These are phyloP conservation scores for Ustilago trichophora DNA, from an alignment of 1,284 basidiomycete species.

Conservation along the genomic window DNA sequence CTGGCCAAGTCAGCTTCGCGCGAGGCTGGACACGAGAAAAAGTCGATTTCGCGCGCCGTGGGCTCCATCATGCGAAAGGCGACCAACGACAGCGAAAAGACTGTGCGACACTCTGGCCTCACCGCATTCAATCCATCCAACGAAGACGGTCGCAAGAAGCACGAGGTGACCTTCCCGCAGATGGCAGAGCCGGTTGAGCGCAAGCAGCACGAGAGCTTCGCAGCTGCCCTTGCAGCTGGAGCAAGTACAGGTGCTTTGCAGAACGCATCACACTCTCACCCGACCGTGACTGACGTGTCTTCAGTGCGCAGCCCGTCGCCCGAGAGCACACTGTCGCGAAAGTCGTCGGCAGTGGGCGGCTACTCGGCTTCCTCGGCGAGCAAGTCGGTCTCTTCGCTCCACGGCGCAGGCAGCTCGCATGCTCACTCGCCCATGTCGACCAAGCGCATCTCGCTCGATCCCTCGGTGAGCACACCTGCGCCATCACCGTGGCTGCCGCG, in stretches of 20 bases:
- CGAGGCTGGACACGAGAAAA: constrained; percentile 25
- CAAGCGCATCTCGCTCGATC: constrained; percentile 42
- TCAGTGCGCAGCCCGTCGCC: constrained; percentile 19
- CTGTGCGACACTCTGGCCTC: constrained; percentile 12
- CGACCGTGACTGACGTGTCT: no score
- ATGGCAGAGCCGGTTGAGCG: constrained; percentile 3
- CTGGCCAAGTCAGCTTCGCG: constrained; percentile 28
- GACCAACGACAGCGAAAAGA: constrained; percentile 40
- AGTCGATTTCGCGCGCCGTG: constrained; percentile 37
- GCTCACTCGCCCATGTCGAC: constrained; percentile 19
- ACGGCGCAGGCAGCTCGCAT: constrained; percentile 7
- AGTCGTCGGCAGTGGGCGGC: constrained; percentile 31
- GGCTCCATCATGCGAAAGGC: constrained; percentile 43
- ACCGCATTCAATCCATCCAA: not conserved
- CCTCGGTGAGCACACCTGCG: constrained; percentile 55
- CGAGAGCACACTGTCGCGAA: constrained; percentile 31
- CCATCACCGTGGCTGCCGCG: constrained; percentile 58
- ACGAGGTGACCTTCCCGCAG: constrained; percentile 12
- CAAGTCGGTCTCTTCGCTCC: constrained; percentile 38
- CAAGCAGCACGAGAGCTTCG: not conserved
- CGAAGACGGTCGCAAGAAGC: constrained; percentile 12
- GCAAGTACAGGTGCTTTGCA: no score
- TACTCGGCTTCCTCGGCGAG: constrained; percentile 25
- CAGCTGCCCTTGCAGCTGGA: not conserved
- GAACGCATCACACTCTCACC: no score